Evolutionary conservation across 306 rosid species (phyloP).

Genomic region (Prunus mongolica): DNA sequence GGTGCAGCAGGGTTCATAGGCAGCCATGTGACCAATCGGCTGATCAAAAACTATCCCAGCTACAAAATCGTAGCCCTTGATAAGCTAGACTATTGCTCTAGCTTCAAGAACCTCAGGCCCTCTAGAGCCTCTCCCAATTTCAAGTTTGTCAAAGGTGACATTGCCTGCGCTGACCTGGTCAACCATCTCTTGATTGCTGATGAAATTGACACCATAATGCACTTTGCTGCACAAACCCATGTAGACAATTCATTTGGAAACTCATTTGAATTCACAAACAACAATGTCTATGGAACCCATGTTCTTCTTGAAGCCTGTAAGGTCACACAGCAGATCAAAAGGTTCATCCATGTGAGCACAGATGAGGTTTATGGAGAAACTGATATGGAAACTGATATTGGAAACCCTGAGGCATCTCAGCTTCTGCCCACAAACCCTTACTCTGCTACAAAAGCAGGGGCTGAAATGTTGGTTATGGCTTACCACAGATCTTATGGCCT

Average conservation of each 20-base stretch:
- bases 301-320: slow-evolving; percentile 76
- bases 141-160: slow-evolving; percentile 64
- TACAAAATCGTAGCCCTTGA: slow-evolving; percentile 68
- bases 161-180: slow-evolving; percentile 55
- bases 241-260: slow-evolving; percentile 78
- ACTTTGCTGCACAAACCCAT: slow-evolving; percentile 77
- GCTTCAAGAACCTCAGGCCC: slow-evolving; percentile 45
- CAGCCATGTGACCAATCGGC: slow-evolving; percentile 59
- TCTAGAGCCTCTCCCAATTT: slow-evolving; percentile 47
- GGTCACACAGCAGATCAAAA: slow-evolving; percentile 40
- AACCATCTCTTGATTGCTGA: slow-evolving; percentile 54
- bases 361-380: slow-evolving; percentile 84
- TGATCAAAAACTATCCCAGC: slow-evolving; percentile 45
- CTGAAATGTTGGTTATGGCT: slow-evolving; percentile 79
- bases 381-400: slow-evolving; percentile 44
- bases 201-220: slow-evolving; percentile 70
- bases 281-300: slow-evolving; percentile 70
- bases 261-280: slow-evolving; percentile 71
- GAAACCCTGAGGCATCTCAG: slow-evolving; percentile 64
- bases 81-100: slow-evolving; percentile 69
- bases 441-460: slow-evolving; percentile 80
- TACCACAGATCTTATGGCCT: slow-evolving; percentile 60
- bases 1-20: slow-evolving; percentile 81
- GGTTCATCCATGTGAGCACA: slow-evolving; percentile 77
- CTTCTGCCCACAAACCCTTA: slow-evolving; percentile 75